Conservation (phyloP, 345 rosid species). For the Pseudoturritis turrita region DNA sequence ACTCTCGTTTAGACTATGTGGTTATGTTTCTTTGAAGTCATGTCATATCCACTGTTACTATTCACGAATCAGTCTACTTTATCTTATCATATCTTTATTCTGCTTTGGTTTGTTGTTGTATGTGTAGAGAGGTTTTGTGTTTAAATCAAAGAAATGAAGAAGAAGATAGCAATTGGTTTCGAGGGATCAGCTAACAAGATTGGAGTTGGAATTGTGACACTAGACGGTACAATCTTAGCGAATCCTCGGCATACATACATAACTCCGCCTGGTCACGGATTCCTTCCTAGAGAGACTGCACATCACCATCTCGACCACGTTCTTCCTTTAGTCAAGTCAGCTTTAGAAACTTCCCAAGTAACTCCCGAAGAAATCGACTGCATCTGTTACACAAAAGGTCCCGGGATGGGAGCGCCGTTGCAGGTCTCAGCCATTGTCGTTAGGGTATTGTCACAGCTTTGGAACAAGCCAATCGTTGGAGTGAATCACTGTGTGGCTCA, state of each 20-base stretch:
- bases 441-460: slow-evolving; percentile 75
- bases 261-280: slow-evolving; percentile 96
- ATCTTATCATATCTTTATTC: no score
- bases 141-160: slow-evolving; percentile 45
- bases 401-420: slow-evolving; percentile 95
- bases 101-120: neutral
- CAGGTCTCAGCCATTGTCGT: slow-evolving; percentile 78
- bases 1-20: slow-evolving; percentile 4
- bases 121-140: neutral
- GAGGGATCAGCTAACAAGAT: slow-evolving; percentile 98
- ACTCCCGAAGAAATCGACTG: slow-evolving; percentile 77
- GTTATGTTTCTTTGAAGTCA: neutral
- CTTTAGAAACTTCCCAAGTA: slow-evolving; percentile 57
- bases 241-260: slow-evolving; percentile 96
- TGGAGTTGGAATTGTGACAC: slow-evolving; percentile 77
- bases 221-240: slow-evolving; percentile 76
- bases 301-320: slow-evolving; percentile 84
- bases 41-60: no score
- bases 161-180: slow-evolving; percentile 78
- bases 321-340: slow-evolving; percentile 74
- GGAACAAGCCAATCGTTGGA: slow-evolving; percentile 85
- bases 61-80: neutral
- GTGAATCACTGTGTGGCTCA: slow-evolving; percentile 99
- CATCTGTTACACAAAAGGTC: slow-evolving; percentile 91
- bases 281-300: slow-evolving; percentile 92